Evolutionary conservation across 225 moss, liverwort and hornwort species (phyloP).

Genomic region (Marchantia paleacea): DNA sequence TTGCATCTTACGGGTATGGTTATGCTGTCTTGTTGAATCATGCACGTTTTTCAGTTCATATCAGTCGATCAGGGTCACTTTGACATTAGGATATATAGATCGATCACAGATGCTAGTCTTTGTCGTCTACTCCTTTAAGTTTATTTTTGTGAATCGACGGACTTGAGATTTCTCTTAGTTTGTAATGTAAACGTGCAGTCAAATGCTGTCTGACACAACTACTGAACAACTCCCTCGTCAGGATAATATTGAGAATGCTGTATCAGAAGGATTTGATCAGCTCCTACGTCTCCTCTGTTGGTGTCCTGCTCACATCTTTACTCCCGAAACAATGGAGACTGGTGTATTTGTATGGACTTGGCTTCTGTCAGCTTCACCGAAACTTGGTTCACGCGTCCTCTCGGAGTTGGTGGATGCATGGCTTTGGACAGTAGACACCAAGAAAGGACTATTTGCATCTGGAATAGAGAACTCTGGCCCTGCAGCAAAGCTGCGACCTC

Average conservation of each 20-base stretch:
- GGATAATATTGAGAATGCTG: constrained; percentile 4
- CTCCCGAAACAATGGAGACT: constrained; percentile 66
- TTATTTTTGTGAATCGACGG: background rate
- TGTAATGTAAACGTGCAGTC: background rate
- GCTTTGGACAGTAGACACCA: constrained; percentile 73
- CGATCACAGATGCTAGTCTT: background rate
- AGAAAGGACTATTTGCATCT: constrained; percentile 66
- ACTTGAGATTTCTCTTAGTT: background rate
- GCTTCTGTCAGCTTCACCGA: constrained; percentile 73
- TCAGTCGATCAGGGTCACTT: background rate
- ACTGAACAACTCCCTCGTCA: background rate
- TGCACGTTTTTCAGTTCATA: background rate
- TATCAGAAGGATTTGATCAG: constrained; percentile 49
- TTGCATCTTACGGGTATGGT: background rate
- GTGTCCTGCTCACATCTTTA: constrained; percentile 84
- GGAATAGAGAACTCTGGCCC: constrained; percentile 61
- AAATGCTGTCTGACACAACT: background rate
- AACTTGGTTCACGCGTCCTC: constrained; percentile 64
- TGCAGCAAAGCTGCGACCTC: constrained; percentile 67
- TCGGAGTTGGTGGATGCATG: constrained; percentile 84
- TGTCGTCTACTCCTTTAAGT: background rate
- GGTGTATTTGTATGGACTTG: constrained; percentile 85
- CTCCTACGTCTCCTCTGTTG: constrained; percentile 75
- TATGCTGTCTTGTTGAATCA: background rate
- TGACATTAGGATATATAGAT: background rate